Evolutionary conservation across 306 rosid species (phyloP).

Genomic region (Luffa aegyptiaca): DNA sequence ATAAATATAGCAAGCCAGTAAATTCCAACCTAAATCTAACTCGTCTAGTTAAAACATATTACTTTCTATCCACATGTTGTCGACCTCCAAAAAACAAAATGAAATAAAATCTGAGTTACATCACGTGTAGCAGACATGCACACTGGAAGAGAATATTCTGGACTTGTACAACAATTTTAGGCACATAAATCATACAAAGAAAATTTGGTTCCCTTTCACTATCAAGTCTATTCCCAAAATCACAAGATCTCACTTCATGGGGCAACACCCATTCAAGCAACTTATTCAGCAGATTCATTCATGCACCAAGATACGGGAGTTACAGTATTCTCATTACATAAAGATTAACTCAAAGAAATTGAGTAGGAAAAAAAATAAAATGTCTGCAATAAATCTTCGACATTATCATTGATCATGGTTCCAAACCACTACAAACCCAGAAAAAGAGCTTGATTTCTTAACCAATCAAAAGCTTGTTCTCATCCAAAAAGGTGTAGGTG

Average conservation of each 20-base stretch:
- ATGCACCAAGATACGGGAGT: background rate
- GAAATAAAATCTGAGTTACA: background rate
- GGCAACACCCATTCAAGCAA: background rate
- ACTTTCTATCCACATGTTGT: too few species aligned
- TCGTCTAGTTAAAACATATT: too few species aligned
- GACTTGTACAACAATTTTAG: background rate
- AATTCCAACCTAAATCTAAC: too few species aligned
- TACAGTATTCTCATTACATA: background rate
- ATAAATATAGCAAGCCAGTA: too few species aligned
- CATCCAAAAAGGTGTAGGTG: slow-evolving; percentile 58
- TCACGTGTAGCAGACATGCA: background rate
- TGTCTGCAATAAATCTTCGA: slow-evolving; percentile 35
- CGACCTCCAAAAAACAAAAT: too few species aligned
- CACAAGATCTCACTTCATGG: background rate
- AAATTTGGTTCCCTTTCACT: background rate
- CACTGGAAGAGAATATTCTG: background rate
- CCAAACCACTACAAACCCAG: background rate
- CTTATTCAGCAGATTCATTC: slow-evolving; percentile 6
- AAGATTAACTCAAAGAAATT: slow-evolving; percentile 13
- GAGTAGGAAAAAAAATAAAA: slow-evolving; percentile 13
- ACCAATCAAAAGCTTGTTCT: slow-evolving; percentile 61
- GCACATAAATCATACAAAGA: background rate
- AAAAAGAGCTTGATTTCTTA: slow-evolving; percentile 20
- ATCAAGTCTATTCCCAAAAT: background rate
- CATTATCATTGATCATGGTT: slow-evolving; percentile 25